A percentile compares a stretch with the other conserved stretches of the same genome.
These are phyloP conservation scores for Vanrija humicola DNA, from an alignment of 1,284 basidiomycete genomes.

Conservation along the genomic window DNA sequence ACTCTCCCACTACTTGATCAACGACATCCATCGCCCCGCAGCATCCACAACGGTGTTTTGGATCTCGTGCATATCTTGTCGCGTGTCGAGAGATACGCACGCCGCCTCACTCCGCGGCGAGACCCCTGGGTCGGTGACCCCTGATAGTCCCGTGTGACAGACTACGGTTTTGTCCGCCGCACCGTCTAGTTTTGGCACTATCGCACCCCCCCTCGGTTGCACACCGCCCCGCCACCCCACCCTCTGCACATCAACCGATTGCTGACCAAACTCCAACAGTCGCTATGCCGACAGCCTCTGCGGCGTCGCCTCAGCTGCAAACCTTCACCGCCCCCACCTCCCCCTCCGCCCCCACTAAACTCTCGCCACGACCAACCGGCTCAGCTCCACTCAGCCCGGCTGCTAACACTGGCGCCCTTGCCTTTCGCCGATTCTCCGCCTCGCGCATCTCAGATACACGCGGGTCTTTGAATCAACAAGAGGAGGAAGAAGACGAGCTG, in stretches of 20 bases:
- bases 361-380: constrained; percentile 9
- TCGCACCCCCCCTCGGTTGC: no score
- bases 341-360: constrained; percentile 4
- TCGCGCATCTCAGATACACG: constrained; percentile 18
- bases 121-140: no score
- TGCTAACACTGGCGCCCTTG: constrained; percentile 5
- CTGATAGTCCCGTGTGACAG: no score
- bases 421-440: background rate
- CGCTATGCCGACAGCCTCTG: constrained; percentile 13
- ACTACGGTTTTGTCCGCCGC: no score
- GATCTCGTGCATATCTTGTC: no score
- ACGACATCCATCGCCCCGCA: background rate
- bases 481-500: constrained; percentile 17
- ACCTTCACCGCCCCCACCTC: constrained; percentile 5
- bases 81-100: no score
- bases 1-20: background rate
- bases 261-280: background rate
- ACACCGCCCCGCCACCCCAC: background rate
- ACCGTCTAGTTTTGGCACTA: no score
- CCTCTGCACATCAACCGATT: background rate
- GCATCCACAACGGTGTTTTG: background rate
- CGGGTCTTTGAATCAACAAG: constrained; percentile 6
- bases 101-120: no score
- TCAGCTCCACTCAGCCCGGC: constrained; percentile 14
- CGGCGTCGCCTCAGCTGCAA: constrained; percentile 4